Base-by-base conservation (phyloP, 106 monocot species). In the Alisma plantagoaquatica region DNA sequence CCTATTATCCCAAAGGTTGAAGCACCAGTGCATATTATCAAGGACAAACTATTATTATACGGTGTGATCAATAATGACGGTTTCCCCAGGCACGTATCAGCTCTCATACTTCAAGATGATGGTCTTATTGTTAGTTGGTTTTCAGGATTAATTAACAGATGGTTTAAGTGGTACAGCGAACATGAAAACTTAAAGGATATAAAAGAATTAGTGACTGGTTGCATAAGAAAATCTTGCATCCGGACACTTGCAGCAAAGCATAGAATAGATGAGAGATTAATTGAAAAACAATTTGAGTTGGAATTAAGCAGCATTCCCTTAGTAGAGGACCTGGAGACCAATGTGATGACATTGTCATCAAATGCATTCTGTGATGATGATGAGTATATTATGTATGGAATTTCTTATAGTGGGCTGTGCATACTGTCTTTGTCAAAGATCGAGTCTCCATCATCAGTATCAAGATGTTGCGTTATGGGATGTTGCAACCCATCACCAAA, bases 221-320 rank as follows among this genome's bases (percentile, higher is more conserved):
- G 59, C 42, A 59, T 89, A 12, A 63, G 84, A 42, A 81, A 62
- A 54, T 89, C 96, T 17, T 98, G 96, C 64, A 74, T 87, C 51
- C 67, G 76, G 31, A 98, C 96, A 19, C 68, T 96, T 14, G 88
- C 84, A 30, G 81, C 79, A 1, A 98, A 98, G 54, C 78, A 89
- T 51, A 56, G 71, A 46, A 78, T 79, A 52, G 50, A 78, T 47
- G 96, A 98, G 61, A 62, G 51, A 20, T 28, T 78, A 50, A 70
- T 82, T 14, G 96, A 89, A 78, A 85, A 82, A 49, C 46, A 38
- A 18, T 89, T 89, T 32, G 89, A 84, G 20, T 43, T 59, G 35
- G 73, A 78, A 41, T 59, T 81, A 29, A 60, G 53, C 50, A 32
- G 33, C 17, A 81, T 76, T 76, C 83, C 78, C 31, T 42, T 43